phyloP scores from a whole-genome alignment of 257 asterid species.

The Salvia miltiorrhiza region DNA sequence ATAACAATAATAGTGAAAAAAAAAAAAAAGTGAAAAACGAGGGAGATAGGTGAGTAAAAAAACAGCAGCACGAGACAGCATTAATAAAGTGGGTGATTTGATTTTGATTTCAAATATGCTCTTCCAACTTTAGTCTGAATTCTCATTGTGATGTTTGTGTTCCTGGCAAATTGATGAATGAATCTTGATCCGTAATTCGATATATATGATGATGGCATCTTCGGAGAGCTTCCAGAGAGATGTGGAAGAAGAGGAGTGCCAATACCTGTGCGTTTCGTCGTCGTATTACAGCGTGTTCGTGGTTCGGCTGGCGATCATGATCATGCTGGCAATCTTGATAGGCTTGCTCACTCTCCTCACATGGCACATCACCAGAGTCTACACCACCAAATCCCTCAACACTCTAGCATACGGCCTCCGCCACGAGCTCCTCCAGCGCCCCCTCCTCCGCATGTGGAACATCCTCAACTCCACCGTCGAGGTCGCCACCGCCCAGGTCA shows the following conservation, averaged over 20 bases:
- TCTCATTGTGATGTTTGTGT: no score
- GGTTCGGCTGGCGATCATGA: conserved; percentile 98
- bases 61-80: not conserved
- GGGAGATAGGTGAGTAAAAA: conserved; percentile 14
- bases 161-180: no score
- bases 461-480: conserved; percentile 80
- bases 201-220: no score
- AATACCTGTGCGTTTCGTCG: conserved; percentile 61
- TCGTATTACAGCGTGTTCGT: conserved; percentile 79
- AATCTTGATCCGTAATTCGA: no score
- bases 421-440: conserved; percentile 81
- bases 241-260: conserved; percentile 63
- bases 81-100: conserved; percentile 34
- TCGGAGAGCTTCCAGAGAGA: conserved; percentile 41
- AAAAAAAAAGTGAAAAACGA: not conserved
- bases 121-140: conserved; percentile 9
- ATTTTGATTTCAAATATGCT: conserved; percentile 18
- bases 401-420: conserved; percentile 84
- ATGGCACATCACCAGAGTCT: conserved; percentile 90
- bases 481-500: conserved; percentile 85
- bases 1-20: not conserved
- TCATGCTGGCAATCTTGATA: conserved; percentile 83
- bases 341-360: conserved; percentile 80
- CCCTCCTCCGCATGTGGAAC: conserved; percentile 87
- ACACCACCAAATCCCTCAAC: conserved; percentile 68